Conservation (phyloP, 2,329 filamentous ascomycete genomes). For the Botrytis fabae region DNA sequence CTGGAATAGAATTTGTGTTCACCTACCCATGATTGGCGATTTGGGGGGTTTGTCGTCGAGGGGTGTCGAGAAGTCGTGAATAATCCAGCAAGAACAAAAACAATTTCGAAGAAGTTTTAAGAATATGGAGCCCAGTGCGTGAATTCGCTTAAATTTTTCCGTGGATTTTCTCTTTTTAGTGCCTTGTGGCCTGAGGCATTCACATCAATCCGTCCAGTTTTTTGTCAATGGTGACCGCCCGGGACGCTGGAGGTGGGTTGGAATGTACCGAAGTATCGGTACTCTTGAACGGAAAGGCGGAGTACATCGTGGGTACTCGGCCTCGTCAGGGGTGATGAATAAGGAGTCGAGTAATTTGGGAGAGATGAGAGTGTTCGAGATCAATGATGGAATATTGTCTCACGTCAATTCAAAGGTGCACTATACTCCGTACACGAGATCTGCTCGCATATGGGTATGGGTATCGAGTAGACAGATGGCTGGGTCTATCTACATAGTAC, state of each 20-base stretch:
- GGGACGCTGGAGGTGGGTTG: background rate
- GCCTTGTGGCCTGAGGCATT: background rate
- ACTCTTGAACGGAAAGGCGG: background rate
- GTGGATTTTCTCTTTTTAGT: background rate
- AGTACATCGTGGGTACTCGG: conserved; percentile 1
- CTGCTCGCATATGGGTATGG: background rate
- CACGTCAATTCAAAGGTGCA: no score
- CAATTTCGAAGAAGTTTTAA: conserved; percentile 24
- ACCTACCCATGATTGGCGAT: conserved; percentile 43
- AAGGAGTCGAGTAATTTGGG: background rate
- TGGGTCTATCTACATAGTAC: background rate
- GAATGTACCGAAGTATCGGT: conserved; percentile 8
- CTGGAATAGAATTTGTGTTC: conserved; percentile 40
- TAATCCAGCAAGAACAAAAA: conserved; percentile 13
- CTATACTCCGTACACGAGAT: background rate
- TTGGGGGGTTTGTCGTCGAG: conserved; percentile 29
- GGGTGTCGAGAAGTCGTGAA: conserved; percentile 24
- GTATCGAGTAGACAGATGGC: background rate
- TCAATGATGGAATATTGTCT: background rate
- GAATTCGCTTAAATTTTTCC: conserved; percentile 23
- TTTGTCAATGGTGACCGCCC: background rate
- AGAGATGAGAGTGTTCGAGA: background rate
- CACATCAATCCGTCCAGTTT: background rate
- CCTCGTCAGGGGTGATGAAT: background rate
- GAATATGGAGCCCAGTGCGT: conserved; percentile 21